Conservation (phyloP, 2,329 filamentous ascomycete genomes). For the Fusarium buxicola region DNA sequence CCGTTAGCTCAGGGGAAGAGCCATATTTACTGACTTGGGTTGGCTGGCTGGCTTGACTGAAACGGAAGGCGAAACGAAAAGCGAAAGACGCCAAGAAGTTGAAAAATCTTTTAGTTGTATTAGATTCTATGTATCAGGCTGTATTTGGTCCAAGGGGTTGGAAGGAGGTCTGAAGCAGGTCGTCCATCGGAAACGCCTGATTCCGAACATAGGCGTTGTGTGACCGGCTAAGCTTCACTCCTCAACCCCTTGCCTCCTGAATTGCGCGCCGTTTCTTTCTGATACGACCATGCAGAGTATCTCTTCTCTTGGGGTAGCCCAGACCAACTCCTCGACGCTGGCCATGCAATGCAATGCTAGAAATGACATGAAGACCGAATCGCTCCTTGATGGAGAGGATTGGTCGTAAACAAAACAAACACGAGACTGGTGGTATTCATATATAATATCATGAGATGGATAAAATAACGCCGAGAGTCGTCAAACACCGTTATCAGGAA, state of each 20-base stretch:
- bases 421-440: slow-evolving; percentile 22
- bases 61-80: background rate
- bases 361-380: slow-evolving; percentile 13
- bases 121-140: slow-evolving; percentile 26
- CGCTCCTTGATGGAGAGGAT: slow-evolving; percentile 17
- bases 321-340: slow-evolving; percentile 22
- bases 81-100: slow-evolving; percentile 1
- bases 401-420: slow-evolving; percentile 3
- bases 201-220: background rate
- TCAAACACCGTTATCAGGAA: slow-evolving; percentile 24
- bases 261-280: slow-evolving; percentile 11
- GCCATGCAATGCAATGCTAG: slow-evolving; percentile 19
- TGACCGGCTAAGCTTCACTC: background rate
- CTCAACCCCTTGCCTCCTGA: slow-evolving; percentile 9
- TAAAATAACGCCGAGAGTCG: background rate
- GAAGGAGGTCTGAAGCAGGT: slow-evolving; percentile 5
- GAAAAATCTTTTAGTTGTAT: slow-evolving; percentile 21
- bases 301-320: background rate
- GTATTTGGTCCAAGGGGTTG: background rate
- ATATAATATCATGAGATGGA: slow-evolving; percentile 29
- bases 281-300: slow-evolving; percentile 10
- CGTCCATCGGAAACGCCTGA: background rate
- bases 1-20: slow-evolving; percentile 6
- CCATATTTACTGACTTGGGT: slow-evolving; percentile 14
- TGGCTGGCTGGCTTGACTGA: background rate